Evolutionary conservation across 257 asterid species (phyloP), one percentile per base, ranked within the genome.

Genomic region (Ilex asprella): DNA sequence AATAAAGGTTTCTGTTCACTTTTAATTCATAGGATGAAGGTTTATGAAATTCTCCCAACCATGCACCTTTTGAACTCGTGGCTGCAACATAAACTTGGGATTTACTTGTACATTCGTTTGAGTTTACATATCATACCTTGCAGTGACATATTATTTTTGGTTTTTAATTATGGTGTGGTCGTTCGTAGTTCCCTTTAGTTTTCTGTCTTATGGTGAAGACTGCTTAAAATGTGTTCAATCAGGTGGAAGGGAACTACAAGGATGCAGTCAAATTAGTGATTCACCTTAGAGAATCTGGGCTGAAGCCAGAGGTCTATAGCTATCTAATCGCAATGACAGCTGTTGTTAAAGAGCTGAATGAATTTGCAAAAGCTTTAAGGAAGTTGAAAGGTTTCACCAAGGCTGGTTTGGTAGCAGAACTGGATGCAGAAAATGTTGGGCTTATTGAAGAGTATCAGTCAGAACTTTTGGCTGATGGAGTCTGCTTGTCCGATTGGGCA

Each of bases 321-420:
- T 89, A 89, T 61, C 67, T 93, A 61, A 82, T 93, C 30, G 99
- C 95, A 51, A 93, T 93, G 99, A 83, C 97, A 15, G 94, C 95
- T 27, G 84, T 93, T 16, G 94, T 89, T 56, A 93, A 89, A 72
- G 99, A 93, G 76, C 85, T 93, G 51, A 87, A 89, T 32, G 97
- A 87, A 78, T 71, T 93, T 21, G 95, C 89, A 16, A 93, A 89
- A 79, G 81, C 95, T 31, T 39, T 89, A 56, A 92, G 97, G 64
- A 89, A 87, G 71, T 44, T 93, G 69, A 93, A 89, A 66, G 57
- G 72, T 71, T 84, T 79, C 76, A 58, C 89, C 61, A 85, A 76
- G 59, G 59, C 81, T 12, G 91, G 95, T 55, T 41, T 83, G 54
- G 54, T 82, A n/a, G 77, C 86, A 1, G 85, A 93, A 71, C 79